Conservation (phyloP, 495 filamentous ascomycete genomes). For the Neurospora sp. region DNA sequence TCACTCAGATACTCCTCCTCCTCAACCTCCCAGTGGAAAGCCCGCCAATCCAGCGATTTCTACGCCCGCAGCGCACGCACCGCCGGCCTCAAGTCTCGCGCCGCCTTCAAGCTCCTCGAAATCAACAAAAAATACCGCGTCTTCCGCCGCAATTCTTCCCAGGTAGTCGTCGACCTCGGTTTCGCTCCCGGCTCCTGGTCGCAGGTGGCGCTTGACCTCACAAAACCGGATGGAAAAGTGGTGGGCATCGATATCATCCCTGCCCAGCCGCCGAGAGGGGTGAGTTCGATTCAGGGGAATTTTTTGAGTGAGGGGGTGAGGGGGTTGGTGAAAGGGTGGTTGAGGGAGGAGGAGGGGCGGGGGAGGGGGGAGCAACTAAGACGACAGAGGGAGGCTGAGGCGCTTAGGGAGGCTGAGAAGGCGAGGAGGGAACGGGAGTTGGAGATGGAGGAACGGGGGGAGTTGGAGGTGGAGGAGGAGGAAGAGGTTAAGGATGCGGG, state of each 20-base stretch:
- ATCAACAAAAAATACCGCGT: slow-evolving; percentile 73
- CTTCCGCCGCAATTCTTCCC: slow-evolving; percentile 51
- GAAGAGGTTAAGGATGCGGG: neutral
- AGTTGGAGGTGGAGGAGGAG: neutral
- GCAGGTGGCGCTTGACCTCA: slow-evolving; percentile 81
- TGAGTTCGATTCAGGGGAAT: slow-evolving; percentile 87
- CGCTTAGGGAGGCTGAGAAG: neutral
- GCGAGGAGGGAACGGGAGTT: slow-evolving; percentile 3
- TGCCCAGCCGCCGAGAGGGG: slow-evolving; percentile 76
- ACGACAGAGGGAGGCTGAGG: slow-evolving; percentile 6
- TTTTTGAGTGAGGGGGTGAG: slow-evolving; percentile 67
- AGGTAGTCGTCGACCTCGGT: slow-evolving; percentile 86
- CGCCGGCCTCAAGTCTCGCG: slow-evolving; percentile 72
- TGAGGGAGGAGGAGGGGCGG: slow-evolving; percentile 49
- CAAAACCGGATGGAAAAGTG: slow-evolving; percentile 64
- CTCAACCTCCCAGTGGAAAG: slow-evolving; percentile 73
- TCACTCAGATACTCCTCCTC: slow-evolving; percentile 28
- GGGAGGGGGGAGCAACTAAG: neutral
- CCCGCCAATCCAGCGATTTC: slow-evolving; percentile 59
- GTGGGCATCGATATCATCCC: slow-evolving; percentile 91
- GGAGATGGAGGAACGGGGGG: slow-evolving; percentile 7
- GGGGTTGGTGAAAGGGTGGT: slow-evolving; percentile 60
- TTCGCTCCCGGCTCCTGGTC: slow-evolving; percentile 95
- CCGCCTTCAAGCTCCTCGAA: slow-evolving; percentile 86
- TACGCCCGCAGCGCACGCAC: slow-evolving; percentile 64